phyloP scores from a whole-genome alignment of 1,139 yeast genomes.

The Citeromyces hawaiiensis region DNA sequence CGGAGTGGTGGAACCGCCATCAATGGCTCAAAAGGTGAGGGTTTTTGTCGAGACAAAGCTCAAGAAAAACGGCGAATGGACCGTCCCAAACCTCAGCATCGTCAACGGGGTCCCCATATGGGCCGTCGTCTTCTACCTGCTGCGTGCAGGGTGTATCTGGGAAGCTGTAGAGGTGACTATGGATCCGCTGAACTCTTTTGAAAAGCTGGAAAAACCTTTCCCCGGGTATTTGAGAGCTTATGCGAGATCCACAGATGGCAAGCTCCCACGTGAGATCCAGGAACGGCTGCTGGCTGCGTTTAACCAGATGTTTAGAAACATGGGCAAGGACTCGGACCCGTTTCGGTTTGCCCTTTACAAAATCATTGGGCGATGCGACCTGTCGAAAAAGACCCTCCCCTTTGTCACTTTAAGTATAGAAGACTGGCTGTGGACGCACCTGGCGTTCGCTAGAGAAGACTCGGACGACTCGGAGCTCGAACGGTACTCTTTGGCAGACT shows the following conservation, averaged over 20 bases:
- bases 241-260: slow-evolving; percentile 40
- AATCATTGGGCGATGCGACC: slow-evolving; percentile 83
- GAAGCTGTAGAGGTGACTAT: slow-evolving; percentile 61
- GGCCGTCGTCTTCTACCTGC: slow-evolving; percentile 76
- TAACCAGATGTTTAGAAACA: slow-evolving; percentile 69
- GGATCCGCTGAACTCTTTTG: slow-evolving; percentile 44
- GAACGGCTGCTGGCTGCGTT: slow-evolving; percentile 71
- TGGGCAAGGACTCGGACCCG: slow-evolving; percentile 62
- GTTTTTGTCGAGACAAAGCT: slow-evolving; percentile 45
- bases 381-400: slow-evolving; percentile 66
- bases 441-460: slow-evolving; percentile 57
- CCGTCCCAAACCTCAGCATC: slow-evolving; percentile 33
- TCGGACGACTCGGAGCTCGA: slow-evolving; percentile 34
- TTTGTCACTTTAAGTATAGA: slow-evolving; percentile 71
- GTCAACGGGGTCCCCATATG: slow-evolving; percentile 84
- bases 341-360: slow-evolving; percentile 85
- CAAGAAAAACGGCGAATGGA: slow-evolving; percentile 29
- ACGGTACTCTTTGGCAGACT: slow-evolving; percentile 56
- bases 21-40: slow-evolving; percentile 33
- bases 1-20: slow-evolving; percentile 6
- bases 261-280: slow-evolving; percentile 52
- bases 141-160: slow-evolving; percentile 69
- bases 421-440: slow-evolving; percentile 96
- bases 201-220: slow-evolving; percentile 76
- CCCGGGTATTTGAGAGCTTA: slow-evolving; percentile 68